Percentiles rank a stretch among this genome's conserved stretches.
Conservation (phyloP, 257 asterid genomes). For the Rauvolfia tetraphylla region DNA sequence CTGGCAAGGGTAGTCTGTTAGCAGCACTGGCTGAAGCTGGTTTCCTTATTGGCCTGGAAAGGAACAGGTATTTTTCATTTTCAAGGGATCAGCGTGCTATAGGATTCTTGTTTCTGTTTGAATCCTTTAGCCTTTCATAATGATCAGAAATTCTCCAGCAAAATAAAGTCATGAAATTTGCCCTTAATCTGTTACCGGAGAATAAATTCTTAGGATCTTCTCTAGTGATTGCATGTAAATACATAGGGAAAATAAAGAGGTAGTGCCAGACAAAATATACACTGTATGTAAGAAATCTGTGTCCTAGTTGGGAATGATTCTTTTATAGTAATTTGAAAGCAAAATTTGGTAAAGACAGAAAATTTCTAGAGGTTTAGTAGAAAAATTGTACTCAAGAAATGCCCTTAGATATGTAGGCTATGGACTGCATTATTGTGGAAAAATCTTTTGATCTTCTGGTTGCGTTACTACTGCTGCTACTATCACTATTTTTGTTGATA, state of each 20-base stretch:
- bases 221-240: neutral
- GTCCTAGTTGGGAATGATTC: neutral
- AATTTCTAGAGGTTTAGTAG: neutral
- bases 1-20: constrained; percentile 82
- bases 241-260: neutral
- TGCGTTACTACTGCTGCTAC: neutral
- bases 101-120: neutral
- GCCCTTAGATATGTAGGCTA: neutral
- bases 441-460: neutral
- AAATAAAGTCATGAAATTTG: neutral
- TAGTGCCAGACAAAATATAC: neutral
- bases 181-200: neutral
- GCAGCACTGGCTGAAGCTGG: constrained; percentile 95
- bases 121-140: neutral
- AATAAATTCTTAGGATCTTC: neutral
- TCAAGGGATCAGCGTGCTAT: neutral
- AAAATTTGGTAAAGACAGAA: neutral
- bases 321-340: neutral
- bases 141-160: neutral
- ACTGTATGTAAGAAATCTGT: neutral
- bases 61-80: constrained; percentile 54
- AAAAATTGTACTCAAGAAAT: neutral
- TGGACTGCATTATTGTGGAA: neutral
- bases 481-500: constrained; percentile 7
- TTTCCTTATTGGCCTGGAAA: constrained; percentile 83